Base-by-base conservation (phyloP, 306 rosid species). In the Cucurbita pepo region DNA sequence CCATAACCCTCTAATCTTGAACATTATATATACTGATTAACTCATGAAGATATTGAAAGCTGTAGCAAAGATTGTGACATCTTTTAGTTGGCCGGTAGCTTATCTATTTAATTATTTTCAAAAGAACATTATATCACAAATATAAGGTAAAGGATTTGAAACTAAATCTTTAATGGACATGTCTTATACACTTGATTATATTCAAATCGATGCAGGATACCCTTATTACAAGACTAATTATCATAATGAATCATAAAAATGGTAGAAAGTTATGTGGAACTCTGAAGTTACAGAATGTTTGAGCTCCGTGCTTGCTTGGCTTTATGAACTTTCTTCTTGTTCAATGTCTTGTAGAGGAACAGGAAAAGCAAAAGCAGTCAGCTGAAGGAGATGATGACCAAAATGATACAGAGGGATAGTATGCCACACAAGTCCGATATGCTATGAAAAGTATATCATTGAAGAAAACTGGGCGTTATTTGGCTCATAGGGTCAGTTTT, bases 381-480 rank as follows among this genome's bases (percentile, higher is more conserved):
- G 79, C 85, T 55, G 93, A 88, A 72, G 91, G 84, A 82, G 88
- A 92, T 19, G 90, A 92, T 21, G 93, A 69, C 36, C 54, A 84
- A 64, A 82, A 76, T 66, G 87, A 78, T 67, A 30, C 75, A 44
- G 73, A 48, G 48, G 84, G 81, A 37, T 80, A 85, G 82, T 21
- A 25, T 40, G 25, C 5, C 66, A 15, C 43, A 34, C 65, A 36
- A 36, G 65, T 61, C 4, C 30, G 15, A 38, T 8, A 8, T 34
- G 65, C 65, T 30, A 34, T 6, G 48, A 37, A 47, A 60, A 13
- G 25, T 9, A 8, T 25, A 11, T 60, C 45, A 7, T 12, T 15
- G 18, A 61, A 36, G 67, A 7, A 16, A n/a, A 8, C 8, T 37
- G n/a, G 34, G 14, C 51, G 1, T 1, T 40, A 8, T 11, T 10